A percentile compares a stretch with the other conserved stretches of the same genome.
Conservation (phyloP, 2,329 filamentous ascomycete species). For the Sarocladium strictum region DNA sequence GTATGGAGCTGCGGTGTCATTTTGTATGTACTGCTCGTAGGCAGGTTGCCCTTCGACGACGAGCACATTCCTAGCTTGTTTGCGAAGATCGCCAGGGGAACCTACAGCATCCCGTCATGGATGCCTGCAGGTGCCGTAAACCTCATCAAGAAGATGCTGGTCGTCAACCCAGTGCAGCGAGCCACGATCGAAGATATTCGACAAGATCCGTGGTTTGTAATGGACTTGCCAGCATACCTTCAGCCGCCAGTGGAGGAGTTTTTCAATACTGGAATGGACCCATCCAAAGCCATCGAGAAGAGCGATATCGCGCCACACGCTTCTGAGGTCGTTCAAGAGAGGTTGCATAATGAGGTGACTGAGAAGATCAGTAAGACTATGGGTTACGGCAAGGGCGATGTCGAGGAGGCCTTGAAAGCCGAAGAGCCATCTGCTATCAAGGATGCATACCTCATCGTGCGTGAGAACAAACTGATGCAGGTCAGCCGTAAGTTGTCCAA, state of each 20-base stretch:
- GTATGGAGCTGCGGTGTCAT: constrained; percentile 98
- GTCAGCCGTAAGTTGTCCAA: constrained; percentile 67
- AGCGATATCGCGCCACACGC: constrained; percentile 75
- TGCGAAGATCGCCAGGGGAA: constrained; percentile 93
- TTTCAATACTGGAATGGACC: constrained; percentile 87
- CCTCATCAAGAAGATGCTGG: constrained; percentile 88
- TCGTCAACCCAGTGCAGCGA: constrained; percentile 89
- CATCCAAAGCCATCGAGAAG: constrained; percentile 82
- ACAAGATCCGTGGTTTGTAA: constrained; percentile 88
- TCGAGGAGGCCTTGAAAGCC: constrained; percentile 86
- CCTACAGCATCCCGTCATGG: constrained; percentile 87
- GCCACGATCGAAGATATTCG: constrained; percentile 93
- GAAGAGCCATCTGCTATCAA: constrained; percentile 97
- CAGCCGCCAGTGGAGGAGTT: constrained; percentile 87
- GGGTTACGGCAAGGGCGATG: constrained; percentile 92
- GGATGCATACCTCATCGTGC: constrained; percentile 95
- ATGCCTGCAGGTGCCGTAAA: constrained; percentile 77
- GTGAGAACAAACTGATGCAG: constrained; percentile 97
- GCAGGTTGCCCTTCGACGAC: constrained; percentile 89
- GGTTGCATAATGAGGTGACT: constrained; percentile 86
- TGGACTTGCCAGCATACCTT: constrained; percentile 80
- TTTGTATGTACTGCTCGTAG: constrained; percentile 74
- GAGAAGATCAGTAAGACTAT: constrained; percentile 96
- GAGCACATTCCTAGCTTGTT: constrained; percentile 97
- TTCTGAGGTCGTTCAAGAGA: constrained; percentile 73